Conservation (phyloP, 768 basidiomycete genomes). For the Mycena rosella region DNA sequence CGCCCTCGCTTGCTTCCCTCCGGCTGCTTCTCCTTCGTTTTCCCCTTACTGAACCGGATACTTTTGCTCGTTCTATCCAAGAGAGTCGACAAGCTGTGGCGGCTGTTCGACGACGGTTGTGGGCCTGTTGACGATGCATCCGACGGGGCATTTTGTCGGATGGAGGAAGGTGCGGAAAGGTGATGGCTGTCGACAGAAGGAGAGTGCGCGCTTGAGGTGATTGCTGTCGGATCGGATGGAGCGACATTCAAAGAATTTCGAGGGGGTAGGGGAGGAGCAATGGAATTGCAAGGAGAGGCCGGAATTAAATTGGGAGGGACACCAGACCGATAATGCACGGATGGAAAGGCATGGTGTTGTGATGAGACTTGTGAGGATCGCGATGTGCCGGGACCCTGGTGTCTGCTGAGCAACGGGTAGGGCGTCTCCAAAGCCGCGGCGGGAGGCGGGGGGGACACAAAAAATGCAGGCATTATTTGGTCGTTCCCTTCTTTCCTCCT, state of each 20-base stretch:
- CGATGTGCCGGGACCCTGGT: not conserved
- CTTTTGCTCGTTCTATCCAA: slow-evolving; percentile 10
- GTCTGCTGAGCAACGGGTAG: not conserved
- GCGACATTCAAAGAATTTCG: not conserved
- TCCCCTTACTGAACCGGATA: slow-evolving; percentile 14
- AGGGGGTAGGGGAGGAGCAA: not conserved
- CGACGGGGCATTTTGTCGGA: not conserved
- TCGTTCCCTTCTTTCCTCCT: slow-evolving; percentile 27
- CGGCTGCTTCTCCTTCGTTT: slow-evolving; percentile 5
- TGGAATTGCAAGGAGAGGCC: not conserved
- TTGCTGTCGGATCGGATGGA: not conserved
- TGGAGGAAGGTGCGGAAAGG: not conserved
- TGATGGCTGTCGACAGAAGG: not conserved
- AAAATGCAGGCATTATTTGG: slow-evolving; percentile 18
- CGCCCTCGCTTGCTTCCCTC: slow-evolving; percentile 1
- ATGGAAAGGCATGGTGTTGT: not conserved
- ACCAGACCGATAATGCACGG: not conserved
- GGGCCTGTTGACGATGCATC: not conserved
- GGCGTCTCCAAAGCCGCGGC: not conserved
- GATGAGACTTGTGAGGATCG: not conserved
- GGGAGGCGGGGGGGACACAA: slow-evolving; percentile 4
- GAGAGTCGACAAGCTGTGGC: slow-evolving; percentile 14
- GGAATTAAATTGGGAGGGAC: not conserved
- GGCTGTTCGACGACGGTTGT: not conserved
- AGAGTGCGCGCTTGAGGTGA: not conserved